These are phyloP conservation scores for Xylaria sp. DNA, from an alignment of 2,329 filamentous ascomycete species.

Conservation along the genomic window DNA sequence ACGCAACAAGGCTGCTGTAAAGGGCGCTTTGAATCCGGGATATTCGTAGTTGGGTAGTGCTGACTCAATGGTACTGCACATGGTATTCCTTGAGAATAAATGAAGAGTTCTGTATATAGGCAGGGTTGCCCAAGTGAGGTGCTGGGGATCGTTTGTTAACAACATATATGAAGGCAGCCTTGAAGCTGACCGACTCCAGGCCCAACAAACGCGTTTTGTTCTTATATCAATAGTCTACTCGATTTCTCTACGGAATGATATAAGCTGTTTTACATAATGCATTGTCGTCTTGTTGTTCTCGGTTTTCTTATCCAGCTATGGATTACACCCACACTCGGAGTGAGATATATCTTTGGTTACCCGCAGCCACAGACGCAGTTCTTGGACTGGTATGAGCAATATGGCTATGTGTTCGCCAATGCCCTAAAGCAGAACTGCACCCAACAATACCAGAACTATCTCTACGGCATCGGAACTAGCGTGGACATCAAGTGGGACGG, in stretches of 20 bases:
- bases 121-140: neutral
- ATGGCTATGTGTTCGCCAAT: slow-evolving; percentile 10
- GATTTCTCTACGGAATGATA: neutral
- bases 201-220: neutral
- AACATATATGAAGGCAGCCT: neutral
- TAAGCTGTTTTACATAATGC: neutral
- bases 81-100: neutral
- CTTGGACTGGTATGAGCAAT: slow-evolving; percentile 13
- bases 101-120: neutral
- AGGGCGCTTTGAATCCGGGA: neutral
- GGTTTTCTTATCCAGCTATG: slow-evolving; percentile 1
- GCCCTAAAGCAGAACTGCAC: neutral
- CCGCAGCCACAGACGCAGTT: slow-evolving; percentile 8
- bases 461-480: slow-evolving; percentile 1
- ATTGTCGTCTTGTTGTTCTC: neutral
- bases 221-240: neutral
- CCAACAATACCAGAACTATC: slow-evolving; percentile 10
- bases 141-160: neutral
- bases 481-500: neutral
- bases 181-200: neutral
- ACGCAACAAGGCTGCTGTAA: neutral
- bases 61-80: neutral
- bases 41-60: neutral
- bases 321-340: neutral
- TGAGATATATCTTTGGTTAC: neutral